Percentiles rank a stretch among this genome's conserved stretches.
phyloP scores from a whole-genome alignment of 257 asterid species.

The Solanum chaucha region DNA sequence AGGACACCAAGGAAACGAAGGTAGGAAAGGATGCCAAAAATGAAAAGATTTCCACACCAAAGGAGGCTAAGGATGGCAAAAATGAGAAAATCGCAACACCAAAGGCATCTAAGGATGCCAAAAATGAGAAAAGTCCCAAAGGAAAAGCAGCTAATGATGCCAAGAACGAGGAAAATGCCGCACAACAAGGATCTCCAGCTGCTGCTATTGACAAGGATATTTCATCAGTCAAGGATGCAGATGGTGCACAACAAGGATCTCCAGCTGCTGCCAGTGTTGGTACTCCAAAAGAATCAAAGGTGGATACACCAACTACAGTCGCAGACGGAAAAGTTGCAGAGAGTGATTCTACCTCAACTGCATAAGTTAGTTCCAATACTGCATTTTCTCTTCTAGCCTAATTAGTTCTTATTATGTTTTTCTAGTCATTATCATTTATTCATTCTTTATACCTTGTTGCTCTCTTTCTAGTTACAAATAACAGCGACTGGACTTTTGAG shows the following conservation, averaged over 20 bases:
- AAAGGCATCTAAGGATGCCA: slow-evolving; percentile 14
- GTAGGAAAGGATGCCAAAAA: slow-evolving; percentile 20
- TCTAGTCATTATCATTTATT: not conserved
- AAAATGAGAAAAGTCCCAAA: slow-evolving; percentile 4
- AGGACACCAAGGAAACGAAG: slow-evolving; percentile 22
- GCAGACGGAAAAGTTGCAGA: slow-evolving; percentile 16
- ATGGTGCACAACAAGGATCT: slow-evolving; percentile 2
- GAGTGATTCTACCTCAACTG: slow-evolving; percentile 12
- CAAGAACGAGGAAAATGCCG: slow-evolving; percentile 2
- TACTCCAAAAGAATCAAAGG: slow-evolving; percentile 18
- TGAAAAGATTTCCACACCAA: slow-evolving; percentile 1
- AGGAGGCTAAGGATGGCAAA: slow-evolving; percentile 13
- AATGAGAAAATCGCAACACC: not conserved
- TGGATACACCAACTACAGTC: slow-evolving; percentile 14
- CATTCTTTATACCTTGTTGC: not conserved
- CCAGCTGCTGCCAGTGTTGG: not conserved
- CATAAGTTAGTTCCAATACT: slow-evolving; percentile 7
- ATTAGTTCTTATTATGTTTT: not conserved
- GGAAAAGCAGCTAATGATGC: slow-evolving; percentile 1
- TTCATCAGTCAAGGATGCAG: slow-evolving; percentile 9
- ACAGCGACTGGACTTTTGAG: not conserved
- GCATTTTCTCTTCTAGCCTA: not conserved
- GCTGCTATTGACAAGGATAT: not conserved
- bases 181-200: slow-evolving; percentile 1
- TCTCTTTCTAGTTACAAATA: not conserved